These are phyloP conservation scores for Kodamaea ohmeri DNA, from an alignment of 1,139 yeast species.

Conservation along the genomic window DNA sequence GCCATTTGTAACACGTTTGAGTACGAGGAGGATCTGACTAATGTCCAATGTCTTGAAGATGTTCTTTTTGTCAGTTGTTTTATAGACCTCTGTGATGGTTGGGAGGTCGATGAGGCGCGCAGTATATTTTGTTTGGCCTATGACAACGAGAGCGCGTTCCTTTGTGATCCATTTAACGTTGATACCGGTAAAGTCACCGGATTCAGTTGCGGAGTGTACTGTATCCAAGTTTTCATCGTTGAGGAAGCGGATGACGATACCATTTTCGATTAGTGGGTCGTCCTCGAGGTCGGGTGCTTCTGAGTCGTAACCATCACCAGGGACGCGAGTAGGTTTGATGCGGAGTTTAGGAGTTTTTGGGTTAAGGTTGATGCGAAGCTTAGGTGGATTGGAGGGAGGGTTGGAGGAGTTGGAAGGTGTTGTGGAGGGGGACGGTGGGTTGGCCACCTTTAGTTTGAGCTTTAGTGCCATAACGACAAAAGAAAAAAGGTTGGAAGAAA, in stretches of 20 bases:
- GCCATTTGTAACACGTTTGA: constrained; percentile 47
- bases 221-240: constrained; percentile 78
- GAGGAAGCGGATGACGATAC: constrained; percentile 72
- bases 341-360: constrained; percentile 54
- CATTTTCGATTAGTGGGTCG: constrained; percentile 89
- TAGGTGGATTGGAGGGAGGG: constrained; percentile 5
- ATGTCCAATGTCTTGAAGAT: constrained; percentile 84
- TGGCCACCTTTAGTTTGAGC: constrained; percentile 22
- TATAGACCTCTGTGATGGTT: constrained; percentile 80
- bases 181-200: constrained; percentile 74
- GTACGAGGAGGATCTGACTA: constrained; percentile 79
- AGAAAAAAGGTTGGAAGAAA: background rate
- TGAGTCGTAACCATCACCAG: constrained; percentile 95
- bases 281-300: constrained; percentile 97
- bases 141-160: constrained; percentile 68
- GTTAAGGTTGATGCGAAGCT: constrained; percentile 23
- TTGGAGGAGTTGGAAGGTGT: background rate
- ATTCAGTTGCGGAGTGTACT: constrained; percentile 74
- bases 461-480: constrained; percentile 21
- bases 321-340: constrained; percentile 78
- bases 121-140: constrained; percentile 60
- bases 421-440: background rate
- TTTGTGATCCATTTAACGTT: constrained; percentile 79
- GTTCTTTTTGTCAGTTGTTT: constrained; percentile 86
- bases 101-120: constrained; percentile 91